phyloP scores from a whole-genome alignment of 78 protist genomes.

The Tieghemostelium lacteum region DNA sequence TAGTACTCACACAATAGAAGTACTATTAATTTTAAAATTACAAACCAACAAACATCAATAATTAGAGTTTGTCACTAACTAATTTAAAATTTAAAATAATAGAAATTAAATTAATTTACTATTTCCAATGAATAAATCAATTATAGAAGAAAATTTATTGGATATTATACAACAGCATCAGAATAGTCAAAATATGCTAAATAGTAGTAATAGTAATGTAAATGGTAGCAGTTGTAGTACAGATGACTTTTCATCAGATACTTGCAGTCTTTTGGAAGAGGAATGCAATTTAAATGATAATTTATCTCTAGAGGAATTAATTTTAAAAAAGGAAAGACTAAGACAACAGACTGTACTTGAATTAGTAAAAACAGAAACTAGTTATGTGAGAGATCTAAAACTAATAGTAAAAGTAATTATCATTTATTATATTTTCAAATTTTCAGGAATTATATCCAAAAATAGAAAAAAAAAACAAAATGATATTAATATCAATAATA shows the following conservation, averaged over 20 bases:
- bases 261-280: constrained; percentile 43
- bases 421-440: not conserved
- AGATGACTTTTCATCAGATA: constrained; percentile 49
- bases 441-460: not conserved
- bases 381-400: constrained; percentile 69
- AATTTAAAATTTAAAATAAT: no score
- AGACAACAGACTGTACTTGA: constrained; percentile 59
- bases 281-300: constrained; percentile 1
- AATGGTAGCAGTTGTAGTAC: constrained; percentile 14
- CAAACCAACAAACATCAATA: no score
- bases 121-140: no score
- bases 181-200: no score
- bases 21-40: no score
- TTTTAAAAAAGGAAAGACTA: constrained; percentile 41
- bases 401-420: constrained; percentile 29
- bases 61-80: no score
- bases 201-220: no score
- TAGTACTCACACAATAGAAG: no score
- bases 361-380: constrained; percentile 63
- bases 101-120: no score
- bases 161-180: no score
- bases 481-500: not conserved
- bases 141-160: no score
- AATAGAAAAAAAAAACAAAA: not conserved
- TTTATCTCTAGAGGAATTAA: constrained; percentile 23